phyloP scores from a whole-genome alignment of 768 basidiomycete genomes.

The Trametes maxima region DNA sequence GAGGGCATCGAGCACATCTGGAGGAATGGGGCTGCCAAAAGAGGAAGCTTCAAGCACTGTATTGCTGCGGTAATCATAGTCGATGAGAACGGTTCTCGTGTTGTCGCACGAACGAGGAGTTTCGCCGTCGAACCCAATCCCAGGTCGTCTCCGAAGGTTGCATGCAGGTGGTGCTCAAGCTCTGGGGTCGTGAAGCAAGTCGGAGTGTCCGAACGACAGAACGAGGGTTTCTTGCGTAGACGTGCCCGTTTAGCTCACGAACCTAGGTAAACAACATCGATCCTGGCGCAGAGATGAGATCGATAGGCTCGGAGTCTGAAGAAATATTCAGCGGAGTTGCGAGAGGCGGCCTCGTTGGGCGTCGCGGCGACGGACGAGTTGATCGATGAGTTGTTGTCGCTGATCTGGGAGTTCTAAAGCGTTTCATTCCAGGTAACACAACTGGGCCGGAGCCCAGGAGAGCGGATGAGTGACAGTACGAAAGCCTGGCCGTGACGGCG shows the following conservation, averaged over 20 bases:
- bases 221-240: not conserved
- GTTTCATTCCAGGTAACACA: not conserved
- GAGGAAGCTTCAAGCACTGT: no score
- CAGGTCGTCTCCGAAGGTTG: no score
- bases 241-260: not conserved
- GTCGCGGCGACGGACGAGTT: not conserved
- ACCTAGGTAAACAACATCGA: slow-evolving; percentile 2
- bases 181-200: not conserved
- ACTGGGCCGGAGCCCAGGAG: not conserved
- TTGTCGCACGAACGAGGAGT: no score
- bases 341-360: not conserved
- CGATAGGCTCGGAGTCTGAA: slow-evolving; percentile 10
- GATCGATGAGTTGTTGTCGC: slow-evolving; percentile 3
- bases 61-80: no score
- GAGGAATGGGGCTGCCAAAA: no score
- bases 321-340: not conserved
- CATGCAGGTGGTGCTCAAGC: no score
- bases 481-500: not conserved
- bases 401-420: not conserved
- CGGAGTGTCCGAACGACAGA: not conserved
- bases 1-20: not conserved
- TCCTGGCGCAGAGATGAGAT: not conserved
- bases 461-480: not conserved
- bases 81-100: no score
- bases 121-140: no score